phyloP scores from a whole-genome alignment of 176 grass and related monocot genomes.

The Aegilops bicornis region DNA sequence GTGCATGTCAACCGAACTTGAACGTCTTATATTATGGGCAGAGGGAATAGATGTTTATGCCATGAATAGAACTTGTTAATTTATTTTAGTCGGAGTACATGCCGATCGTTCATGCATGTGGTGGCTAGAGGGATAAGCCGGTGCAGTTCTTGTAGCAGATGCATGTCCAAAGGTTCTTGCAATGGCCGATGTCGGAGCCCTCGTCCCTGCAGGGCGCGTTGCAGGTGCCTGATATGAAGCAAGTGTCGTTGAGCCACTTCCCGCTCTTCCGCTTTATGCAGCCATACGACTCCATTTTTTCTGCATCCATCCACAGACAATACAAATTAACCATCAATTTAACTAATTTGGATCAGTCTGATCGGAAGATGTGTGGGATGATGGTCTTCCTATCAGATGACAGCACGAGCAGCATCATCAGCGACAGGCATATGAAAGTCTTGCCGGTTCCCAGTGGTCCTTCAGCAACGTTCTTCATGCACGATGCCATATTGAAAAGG shows the following conservation, averaged over 20 bases:
- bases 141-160: neutral
- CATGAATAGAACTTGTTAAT: neutral
- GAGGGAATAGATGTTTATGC: too few species aligned
- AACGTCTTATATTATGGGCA: too few species aligned
- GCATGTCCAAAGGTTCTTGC: neutral
- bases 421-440: neutral
- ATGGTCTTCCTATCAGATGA: neutral
- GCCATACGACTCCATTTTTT: neutral
- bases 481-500: neutral
- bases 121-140: neutral
- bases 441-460: neutral
- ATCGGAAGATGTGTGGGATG: neutral
- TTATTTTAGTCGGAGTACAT: neutral
- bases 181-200: neutral
- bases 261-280: neutral
- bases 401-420: neutral
- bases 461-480: neutral
- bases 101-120: neutral
- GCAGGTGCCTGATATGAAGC: neutral
- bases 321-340: too few species aligned
- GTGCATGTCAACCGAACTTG: too few species aligned
- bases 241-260: neutral
- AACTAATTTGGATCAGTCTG: neutral
- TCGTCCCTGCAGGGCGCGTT: neutral
- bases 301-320: neutral